phyloP scores from a whole-genome alignment of 345 rosid species.

The Bruguiera gymnorhiza region DNA sequence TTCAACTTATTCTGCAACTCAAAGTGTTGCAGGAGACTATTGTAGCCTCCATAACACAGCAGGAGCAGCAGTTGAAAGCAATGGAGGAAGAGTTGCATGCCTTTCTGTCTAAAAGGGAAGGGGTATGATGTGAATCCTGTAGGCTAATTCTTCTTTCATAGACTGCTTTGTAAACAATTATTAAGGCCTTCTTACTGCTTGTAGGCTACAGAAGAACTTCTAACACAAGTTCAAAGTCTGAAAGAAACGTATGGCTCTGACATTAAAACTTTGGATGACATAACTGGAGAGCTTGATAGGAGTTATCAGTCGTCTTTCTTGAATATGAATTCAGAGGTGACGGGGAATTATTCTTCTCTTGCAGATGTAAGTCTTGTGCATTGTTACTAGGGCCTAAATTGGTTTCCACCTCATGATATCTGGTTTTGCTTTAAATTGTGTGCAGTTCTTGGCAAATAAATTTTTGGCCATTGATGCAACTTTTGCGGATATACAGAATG shows the following conservation, averaged over 20 bases:
- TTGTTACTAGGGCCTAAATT: not conserved
- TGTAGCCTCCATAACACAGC: not conserved
- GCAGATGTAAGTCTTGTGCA: not conserved
- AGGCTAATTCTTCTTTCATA: not conserved
- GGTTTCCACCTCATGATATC: not conserved
- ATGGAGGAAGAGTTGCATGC: not conserved
- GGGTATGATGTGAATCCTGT: not conserved
- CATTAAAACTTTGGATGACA: not conserved
- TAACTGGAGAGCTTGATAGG: not conserved
- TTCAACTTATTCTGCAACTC: not conserved
- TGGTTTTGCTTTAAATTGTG: not conserved
- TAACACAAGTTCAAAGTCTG: not conserved
- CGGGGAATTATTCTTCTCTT: not conserved
- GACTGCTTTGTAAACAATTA: not conserved
- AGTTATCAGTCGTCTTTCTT: not conserved
- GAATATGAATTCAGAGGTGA: not conserved
- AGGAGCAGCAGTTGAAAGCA: not conserved
- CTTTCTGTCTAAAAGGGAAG: not conserved
- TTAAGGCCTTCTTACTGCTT: not conserved
- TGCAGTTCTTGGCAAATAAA: not conserved
- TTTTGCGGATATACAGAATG: not conserved
- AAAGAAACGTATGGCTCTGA: not conserved
- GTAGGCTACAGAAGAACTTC: not conserved
- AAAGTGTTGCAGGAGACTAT: not conserved
- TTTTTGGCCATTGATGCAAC: not conserved